Conservation (phyloP, 495 filamentous ascomycete genomes). For the Elasticomyces elasticus region DNA sequence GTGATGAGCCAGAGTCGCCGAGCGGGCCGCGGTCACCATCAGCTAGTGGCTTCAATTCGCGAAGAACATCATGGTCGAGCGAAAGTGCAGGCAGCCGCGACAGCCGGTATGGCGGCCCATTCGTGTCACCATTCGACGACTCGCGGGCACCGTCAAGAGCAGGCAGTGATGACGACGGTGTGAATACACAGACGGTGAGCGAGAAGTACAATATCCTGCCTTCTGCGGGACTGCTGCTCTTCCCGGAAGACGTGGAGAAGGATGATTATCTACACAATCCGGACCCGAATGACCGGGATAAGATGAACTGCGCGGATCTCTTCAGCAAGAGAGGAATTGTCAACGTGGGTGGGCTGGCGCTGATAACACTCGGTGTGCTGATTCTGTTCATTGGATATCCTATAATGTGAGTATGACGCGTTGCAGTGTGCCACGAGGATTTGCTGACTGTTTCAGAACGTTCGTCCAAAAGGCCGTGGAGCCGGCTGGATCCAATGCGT, state of each 20-base stretch:
- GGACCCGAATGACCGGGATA: conserved; percentile 53
- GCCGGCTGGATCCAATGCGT: conserved; percentile 22
- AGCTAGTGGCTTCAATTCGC: conserved; percentile 40
- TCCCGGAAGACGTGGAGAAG: conserved; percentile 68
- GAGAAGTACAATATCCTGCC: conserved; percentile 73
- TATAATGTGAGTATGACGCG: conserved; percentile 47
- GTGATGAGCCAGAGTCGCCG: conserved; percentile 37
- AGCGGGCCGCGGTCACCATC: conserved; percentile 31
- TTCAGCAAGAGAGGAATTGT: conserved; percentile 55
- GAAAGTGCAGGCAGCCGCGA: conserved; percentile 44
- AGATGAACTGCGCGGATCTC: conserved; percentile 51
- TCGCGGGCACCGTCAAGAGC: conserved; percentile 51
- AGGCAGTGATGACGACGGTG: conserved; percentile 53
- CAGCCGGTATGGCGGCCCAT: conserved; percentile 38
- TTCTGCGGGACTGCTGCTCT: conserved; percentile 57
- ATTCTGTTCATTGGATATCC: conserved; percentile 66
- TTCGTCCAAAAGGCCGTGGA: conserved; percentile 41
- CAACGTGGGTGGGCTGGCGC: conserved; percentile 55
- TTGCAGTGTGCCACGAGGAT: neutral
- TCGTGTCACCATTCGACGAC: conserved; percentile 47
- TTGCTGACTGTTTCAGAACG: conserved; percentile 35
- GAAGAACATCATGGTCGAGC: conserved; percentile 54
- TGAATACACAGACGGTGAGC: conserved; percentile 69
- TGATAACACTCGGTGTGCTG: conserved; percentile 55
- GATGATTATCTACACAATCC: conserved; percentile 72